A percentile compares a stretch with the other conserved stretches of the same genome.
phyloP scores from a whole-genome alignment of 148 eudicot species.

The Limonium bicolor region DNA sequence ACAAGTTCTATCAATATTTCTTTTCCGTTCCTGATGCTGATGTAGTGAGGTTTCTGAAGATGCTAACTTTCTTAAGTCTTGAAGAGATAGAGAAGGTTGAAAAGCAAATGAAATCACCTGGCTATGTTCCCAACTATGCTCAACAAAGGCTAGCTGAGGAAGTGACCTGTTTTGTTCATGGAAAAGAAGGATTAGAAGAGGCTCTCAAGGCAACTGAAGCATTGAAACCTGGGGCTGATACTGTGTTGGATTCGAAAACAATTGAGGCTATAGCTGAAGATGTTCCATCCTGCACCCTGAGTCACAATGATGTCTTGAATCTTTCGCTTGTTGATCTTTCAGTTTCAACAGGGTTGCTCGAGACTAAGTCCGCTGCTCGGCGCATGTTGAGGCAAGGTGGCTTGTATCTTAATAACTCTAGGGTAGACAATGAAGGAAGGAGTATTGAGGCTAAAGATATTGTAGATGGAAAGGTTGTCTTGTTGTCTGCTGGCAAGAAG shows the following conservation, averaged over 20 bases:
- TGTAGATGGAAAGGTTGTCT: conserved; percentile 62
- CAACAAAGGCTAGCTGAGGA: conserved; percentile 78
- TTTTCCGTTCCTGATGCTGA: conserved; percentile 58
- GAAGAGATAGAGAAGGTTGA: conserved; percentile 53
- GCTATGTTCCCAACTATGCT: conserved; percentile 56
- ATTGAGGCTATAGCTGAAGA: conserved; percentile 67
- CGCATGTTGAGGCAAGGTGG: conserved; percentile 89
- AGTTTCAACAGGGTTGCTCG: conserved; percentile 63
- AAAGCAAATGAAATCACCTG: conserved; percentile 29
- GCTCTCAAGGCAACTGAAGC: conserved; percentile 81
- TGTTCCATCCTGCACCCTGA: conserved; percentile 52
- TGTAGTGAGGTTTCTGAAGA: conserved; percentile 61
- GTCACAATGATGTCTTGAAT: conserved; percentile 28
- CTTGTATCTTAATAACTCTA: conserved; percentile 54
- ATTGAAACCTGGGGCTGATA: conserved; percentile 62
- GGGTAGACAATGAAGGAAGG: conserved; percentile 57
- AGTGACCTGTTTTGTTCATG: conserved; percentile 75
- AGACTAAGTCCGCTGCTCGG: conserved; percentile 70
- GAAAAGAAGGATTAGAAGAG: conserved; percentile 65
- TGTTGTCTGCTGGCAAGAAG: conserved; percentile 90
- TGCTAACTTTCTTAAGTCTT: conserved; percentile 49
- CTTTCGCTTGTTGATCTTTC: conserved; percentile 44
- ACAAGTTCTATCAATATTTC: conserved; percentile 83
- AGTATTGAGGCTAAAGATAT: conserved; percentile 55
- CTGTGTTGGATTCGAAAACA: conserved; percentile 49